Conservation (phyloP, 805 yeast species). For the Candida maris region DNA sequence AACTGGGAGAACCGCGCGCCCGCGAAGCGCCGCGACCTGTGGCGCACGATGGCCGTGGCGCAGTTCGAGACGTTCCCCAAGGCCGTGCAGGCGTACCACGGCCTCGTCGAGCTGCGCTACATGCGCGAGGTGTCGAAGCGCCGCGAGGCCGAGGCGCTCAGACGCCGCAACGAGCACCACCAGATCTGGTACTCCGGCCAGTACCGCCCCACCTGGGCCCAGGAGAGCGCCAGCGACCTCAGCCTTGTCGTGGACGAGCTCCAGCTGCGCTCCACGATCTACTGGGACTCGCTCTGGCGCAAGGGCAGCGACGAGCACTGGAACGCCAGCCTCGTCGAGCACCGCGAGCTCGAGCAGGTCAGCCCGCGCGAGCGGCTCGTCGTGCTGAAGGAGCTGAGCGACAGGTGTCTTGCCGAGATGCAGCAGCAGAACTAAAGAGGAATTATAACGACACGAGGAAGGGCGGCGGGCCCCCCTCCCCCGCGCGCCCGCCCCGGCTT, state of each 20-base stretch:
- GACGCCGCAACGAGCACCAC: slow-evolving; percentile 72
- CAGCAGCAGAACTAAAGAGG: no score
- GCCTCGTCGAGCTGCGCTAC: slow-evolving; percentile 67
- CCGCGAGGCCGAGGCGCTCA: slow-evolving; percentile 59
- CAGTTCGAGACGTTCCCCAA: slow-evolving; percentile 55
- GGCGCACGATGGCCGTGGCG: slow-evolving; percentile 89
- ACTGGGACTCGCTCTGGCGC: slow-evolving; percentile 88
- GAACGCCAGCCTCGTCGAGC: slow-evolving; percentile 56
- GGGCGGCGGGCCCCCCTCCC: no score
- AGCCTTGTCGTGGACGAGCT: slow-evolving; percentile 65
- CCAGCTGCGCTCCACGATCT: slow-evolving; percentile 46
- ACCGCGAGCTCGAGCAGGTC: slow-evolving; percentile 52
- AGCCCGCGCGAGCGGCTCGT: slow-evolving; percentile 66
- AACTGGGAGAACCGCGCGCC: slow-evolving; percentile 90
- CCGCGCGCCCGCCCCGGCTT: no score
- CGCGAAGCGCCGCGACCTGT: slow-evolving; percentile 73
- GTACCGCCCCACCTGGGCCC: slow-evolving; percentile 85
- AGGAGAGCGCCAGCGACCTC: slow-evolving; percentile 88
- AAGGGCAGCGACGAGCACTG: slow-evolving; percentile 77
- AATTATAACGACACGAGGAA: no score
- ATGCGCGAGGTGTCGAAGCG: slow-evolving; percentile 62
- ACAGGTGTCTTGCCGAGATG: slow-evolving; percentile 25
- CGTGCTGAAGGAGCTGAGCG: slow-evolving; percentile 57
- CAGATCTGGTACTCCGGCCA: slow-evolving; percentile 85
- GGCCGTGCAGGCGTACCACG: slow-evolving; percentile 71